Percentiles rank a stretch among this genome's conserved stretches.
Evolutionary conservation across 2,329 filamentous ascomycete genomes (phyloP).

Genomic region (Beauveria sp.): DNA sequence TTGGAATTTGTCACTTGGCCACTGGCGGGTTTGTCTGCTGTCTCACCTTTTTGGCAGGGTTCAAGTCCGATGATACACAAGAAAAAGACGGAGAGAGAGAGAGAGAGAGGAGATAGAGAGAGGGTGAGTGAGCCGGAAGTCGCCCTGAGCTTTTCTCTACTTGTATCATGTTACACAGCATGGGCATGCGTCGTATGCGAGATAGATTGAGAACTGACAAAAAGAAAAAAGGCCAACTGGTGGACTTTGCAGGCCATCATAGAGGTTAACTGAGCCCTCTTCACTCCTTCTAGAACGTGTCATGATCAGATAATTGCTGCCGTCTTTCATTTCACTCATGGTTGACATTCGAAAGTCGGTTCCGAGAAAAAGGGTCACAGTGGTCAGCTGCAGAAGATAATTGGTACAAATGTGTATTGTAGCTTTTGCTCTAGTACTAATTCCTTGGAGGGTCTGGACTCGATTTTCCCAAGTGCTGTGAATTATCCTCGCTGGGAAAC

Average conservation of each 20-base stretch:
- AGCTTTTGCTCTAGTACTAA: background rate
- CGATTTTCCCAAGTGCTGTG: background rate
- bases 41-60: background rate
- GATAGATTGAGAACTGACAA: background rate
- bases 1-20: no score
- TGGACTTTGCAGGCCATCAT: background rate
- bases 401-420: background rate
- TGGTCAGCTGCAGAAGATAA: no score
- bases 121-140: background rate
- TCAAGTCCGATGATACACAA: background rate
- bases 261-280: background rate
- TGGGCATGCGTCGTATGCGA: background rate
- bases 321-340: background rate
- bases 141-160: background rate
- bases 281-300: background rate
- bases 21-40: no score
- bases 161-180: background rate
- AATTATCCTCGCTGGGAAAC: background rate
- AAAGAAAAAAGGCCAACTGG: background rate
- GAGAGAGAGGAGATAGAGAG: background rate
- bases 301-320: background rate
- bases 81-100: background rate
- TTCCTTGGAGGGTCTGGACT: background rate
- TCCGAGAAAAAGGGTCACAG: no score
- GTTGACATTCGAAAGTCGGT: no score